phyloP scores from a whole-genome alignment of 345 rosid genomes.

The Euphorbia peplus region DNA sequence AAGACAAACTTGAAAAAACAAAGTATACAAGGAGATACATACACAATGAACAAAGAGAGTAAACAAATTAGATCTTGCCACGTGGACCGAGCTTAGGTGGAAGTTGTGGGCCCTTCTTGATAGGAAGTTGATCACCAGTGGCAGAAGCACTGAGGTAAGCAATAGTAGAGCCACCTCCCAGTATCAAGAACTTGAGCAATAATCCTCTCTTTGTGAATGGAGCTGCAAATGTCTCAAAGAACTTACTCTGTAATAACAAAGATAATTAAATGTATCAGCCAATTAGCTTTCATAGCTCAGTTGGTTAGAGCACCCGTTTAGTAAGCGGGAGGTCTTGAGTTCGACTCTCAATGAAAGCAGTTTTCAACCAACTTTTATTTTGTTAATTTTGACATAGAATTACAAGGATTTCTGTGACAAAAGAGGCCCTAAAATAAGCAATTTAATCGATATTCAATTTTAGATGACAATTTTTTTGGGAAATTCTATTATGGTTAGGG shows the following conservation, averaged over 20 bases:
- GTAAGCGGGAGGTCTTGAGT: slow-evolving; percentile 99
- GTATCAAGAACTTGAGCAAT: slow-evolving; percentile 83
- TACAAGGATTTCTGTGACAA: no score
- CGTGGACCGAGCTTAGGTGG: slow-evolving; percentile 88
- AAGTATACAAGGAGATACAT: slow-evolving; percentile 25
- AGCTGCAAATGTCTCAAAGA: slow-evolving; percentile 87
- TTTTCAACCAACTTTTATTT: background rate
- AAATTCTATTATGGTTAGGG: no score
- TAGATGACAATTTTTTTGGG: no score
- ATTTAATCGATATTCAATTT: no score
- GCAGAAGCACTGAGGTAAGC: slow-evolving; percentile 68
- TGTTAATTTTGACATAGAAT: background rate
- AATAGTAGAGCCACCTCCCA: slow-evolving; percentile 78
- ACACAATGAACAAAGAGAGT: slow-evolving; percentile 16
- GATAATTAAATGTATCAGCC: background rate
- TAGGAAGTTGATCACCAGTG: slow-evolving; percentile 71
- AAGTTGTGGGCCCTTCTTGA: slow-evolving; percentile 92
- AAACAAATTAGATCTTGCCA: slow-evolving; percentile 64
- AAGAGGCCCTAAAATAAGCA: no score
- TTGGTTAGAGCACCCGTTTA: slow-evolving; percentile 98
- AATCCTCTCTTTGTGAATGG: slow-evolving; percentile 96
- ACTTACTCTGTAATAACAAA: slow-evolving; percentile 74
- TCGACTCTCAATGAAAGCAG: slow-evolving; percentile 89
- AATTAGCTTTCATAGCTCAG: slow-evolving; percentile 85
- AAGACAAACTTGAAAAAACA: slow-evolving; percentile 21